Base-by-base conservation (phyloP, 805 yeast genomes). In the Ogataea minuta region DNA sequence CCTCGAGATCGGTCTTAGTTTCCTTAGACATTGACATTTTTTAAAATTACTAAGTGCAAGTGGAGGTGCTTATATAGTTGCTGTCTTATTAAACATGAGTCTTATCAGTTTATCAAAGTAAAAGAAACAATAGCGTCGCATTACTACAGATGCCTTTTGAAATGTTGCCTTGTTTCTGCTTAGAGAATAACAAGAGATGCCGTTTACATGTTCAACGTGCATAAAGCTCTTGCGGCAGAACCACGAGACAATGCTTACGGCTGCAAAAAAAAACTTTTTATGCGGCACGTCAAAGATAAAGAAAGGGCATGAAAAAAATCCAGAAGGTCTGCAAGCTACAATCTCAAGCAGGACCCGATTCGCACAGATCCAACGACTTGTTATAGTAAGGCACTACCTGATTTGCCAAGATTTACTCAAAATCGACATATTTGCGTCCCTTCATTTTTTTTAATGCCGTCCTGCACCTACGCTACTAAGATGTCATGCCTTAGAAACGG, bases 1-100 rank as follows among this genome's bases (percentile, higher is more conserved):
- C 42, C 27, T 56, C 57, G n/a, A 48, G 23, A 15, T 50, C 53
- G 25, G 41, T 43, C 34, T 58, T 58, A 14, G 31, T 43, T 34
- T 48, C 54, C 28, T 46, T 47, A 10, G 43, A 29, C 32, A 26
- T 38, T 14, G 53, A 47, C 45, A 44, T 44, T 19, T 23, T 37
- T 6, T 6, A 14, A 12, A n/a, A 5, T 16, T 9, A 27, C 10
- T 9, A 27, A 4, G 14, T 9, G 30, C 30, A 14, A 27, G 15
- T 10, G 28, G 9, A 14, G 26, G 16, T 14, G 23, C 23, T 23
- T 31, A 31, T n/a, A 31, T 31, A 21, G 10, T 7, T 20, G 3
- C 8, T 13, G 13, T 9, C 9, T 7, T 33, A 21, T 20, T 10
- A 6, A 6, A 29, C 20, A 9, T 9, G 19, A 8, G 15, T 30